Conservation (phyloP, 305 asterid genomes). For the Vinca major region DNA sequence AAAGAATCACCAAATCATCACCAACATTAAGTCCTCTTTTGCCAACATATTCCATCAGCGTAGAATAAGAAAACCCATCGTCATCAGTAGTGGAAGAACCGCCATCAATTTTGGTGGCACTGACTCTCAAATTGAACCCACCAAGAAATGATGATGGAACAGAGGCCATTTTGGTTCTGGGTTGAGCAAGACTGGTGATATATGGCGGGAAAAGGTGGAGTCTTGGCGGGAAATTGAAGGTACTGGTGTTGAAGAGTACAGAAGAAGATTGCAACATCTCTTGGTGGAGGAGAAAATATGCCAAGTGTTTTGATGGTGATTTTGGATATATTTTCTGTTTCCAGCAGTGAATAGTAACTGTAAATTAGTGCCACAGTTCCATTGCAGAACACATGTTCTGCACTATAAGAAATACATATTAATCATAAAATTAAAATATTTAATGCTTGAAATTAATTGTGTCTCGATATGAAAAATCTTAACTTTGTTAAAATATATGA, state of each 20-base stretch:
- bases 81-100: slow-evolving; percentile 20
- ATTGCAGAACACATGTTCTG: too few relatives aligned
- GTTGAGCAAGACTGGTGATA: slow-evolving; percentile 18
- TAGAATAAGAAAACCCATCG: slow-evolving; percentile 28
- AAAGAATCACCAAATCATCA: slow-evolving; percentile 60
- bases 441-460: too few relatives aligned
- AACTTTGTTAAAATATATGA: too few relatives aligned
- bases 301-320: not conserved
- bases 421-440: too few relatives aligned
- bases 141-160: slow-evolving; percentile 24
- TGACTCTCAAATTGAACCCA: slow-evolving; percentile 34
- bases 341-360: too few relatives aligned
- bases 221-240: slow-evolving; percentile 29
- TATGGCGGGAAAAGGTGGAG: slow-evolving; percentile 23
- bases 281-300: not conserved
- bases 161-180: slow-evolving; percentile 32
- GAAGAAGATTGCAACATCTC: slow-evolving; percentile 14
- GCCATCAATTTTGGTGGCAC: slow-evolving; percentile 22
- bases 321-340: not conserved
- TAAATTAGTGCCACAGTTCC: too few relatives aligned
- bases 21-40: slow-evolving; percentile 46
- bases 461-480: too few relatives aligned
- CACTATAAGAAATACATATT: too few relatives aligned
- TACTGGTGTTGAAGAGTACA: slow-evolving; percentile 22
- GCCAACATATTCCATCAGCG: slow-evolving; percentile 63